phyloP scores from a whole-genome alignment of 257 asterid genomes.

The Petunia axillaris region DNA sequence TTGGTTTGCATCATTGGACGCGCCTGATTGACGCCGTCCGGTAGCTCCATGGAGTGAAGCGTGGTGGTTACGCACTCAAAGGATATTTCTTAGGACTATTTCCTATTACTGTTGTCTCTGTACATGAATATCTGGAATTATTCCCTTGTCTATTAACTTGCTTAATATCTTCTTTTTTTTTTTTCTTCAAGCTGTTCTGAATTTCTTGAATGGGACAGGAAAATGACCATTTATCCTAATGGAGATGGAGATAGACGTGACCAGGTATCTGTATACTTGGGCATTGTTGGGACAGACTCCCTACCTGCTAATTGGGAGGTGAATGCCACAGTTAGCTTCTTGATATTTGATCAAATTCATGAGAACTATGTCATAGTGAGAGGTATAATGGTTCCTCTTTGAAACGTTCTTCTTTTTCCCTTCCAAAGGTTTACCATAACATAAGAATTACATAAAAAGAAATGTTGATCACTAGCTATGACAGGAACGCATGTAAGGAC shows the following conservation, averaged over 20 bases:
- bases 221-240: slow-evolving; percentile 1
- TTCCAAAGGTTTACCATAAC: background rate
- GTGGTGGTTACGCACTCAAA: too few species aligned
- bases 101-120: too few species aligned
- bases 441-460: background rate
- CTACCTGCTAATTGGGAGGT: background rate
- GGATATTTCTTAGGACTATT: too few species aligned
- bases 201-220: background rate
- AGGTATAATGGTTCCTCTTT: background rate
- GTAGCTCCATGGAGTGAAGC: too few species aligned
- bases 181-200: background rate
- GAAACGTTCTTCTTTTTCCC: background rate
- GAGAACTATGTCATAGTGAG: background rate
- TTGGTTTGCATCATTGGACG: too few species aligned
- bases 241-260: background rate
- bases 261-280: slow-evolving; percentile 16
- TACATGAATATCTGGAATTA: too few species aligned
- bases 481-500: background rate
- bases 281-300: background rate
- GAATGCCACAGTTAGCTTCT: slow-evolving; percentile 14
- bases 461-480: background rate
- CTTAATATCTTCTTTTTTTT: background rate
- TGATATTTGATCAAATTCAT: slow-evolving; percentile 14
- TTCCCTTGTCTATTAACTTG: background rate
- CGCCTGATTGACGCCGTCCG: too few species aligned